Evolutionary conservation across 2,329 filamentous ascomycete genomes (phyloP), one percentile per base, ranked within the genome.

Genomic region (Monilinia fructicola): DNA sequence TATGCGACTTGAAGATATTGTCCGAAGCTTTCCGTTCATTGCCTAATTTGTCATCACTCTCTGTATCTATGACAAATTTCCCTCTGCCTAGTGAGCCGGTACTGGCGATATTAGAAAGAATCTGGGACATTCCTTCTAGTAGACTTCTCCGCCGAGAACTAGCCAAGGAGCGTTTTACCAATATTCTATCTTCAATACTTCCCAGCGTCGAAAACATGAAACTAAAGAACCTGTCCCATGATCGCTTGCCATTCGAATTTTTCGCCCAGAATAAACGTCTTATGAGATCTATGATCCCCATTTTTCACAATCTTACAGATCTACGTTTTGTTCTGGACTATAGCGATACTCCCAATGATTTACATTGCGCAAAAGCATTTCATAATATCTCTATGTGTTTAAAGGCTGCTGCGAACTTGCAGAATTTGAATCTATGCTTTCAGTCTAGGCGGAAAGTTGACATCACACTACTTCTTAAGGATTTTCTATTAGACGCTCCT

Each of bases 161-260:
- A 14, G 72, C 72, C 12, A 69, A 61, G 3, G 67, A 73, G 23
- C 68, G 72, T 11, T 73, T 74, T 50, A 71, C 66, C 12, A 65
- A 52, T 16, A 67, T 76, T 28, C 56, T 74, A 5, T 40, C 40
- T 9, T 72, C 10, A 40, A 40, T 28, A 16, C 31, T 65, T 12
- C 52, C 52, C 23, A 68, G 40, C 2, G 42, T 68, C 44, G 26
- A 23, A 3, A 16, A n/a, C n/a, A 23, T 46, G 38, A 50, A 60
- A 31, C 50, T 75, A 14, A 66, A 60, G 35, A 63, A 42, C 3
- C 58, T 76, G 23, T 68, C 67, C 5, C 74, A 76, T 50, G 74
- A 76, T 61, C 64, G 70, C 10, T 62, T 76, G 11, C 73, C 74
- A 3, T 72, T 76, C 55, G 73, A 76, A 54, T 74, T 74, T 67